phyloP scores from a whole-genome alignment of 495 filamentous ascomycete species.

The Penicillium longicatenatum region DNA sequence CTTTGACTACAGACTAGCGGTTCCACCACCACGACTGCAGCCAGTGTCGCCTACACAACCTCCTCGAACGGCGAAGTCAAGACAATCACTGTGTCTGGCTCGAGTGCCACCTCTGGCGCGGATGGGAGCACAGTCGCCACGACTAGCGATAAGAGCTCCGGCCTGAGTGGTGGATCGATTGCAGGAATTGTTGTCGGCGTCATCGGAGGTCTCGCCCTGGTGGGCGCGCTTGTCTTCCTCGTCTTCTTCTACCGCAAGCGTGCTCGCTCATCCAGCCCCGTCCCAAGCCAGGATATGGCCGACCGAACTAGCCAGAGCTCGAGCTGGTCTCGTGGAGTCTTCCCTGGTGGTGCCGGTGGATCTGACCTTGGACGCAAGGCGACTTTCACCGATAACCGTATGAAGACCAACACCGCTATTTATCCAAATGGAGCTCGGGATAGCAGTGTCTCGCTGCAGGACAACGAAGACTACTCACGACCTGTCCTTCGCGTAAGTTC shows the following conservation, averaged over 20 bases:
- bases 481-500: constrained; percentile 55
- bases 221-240: constrained; percentile 42
- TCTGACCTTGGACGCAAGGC: constrained; percentile 23
- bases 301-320: constrained; percentile 50
- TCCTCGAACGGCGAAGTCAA: constrained; percentile 46
- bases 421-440: constrained; percentile 50
- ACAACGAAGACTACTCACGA: constrained; percentile 60
- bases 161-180: constrained; percentile 40
- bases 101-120: constrained; percentile 31
- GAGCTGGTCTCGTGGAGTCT: constrained; percentile 42
- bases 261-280: constrained; percentile 31
- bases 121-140: constrained; percentile 15
- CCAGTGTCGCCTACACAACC: constrained; percentile 44
- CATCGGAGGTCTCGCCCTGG: constrained; percentile 44
- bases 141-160: constrained; percentile 20
- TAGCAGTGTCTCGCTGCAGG: constrained; percentile 54
- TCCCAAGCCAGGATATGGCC: constrained; percentile 39
- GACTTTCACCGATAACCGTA: constrained; percentile 48
- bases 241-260: constrained; percentile 48
- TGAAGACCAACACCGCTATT: constrained; percentile 41
- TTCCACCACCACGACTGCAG: constrained; percentile 36
- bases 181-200: constrained; percentile 54
- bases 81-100: constrained; percentile 54
- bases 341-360: constrained; percentile 38
- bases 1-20: constrained; percentile 18